These are phyloP conservation scores for Agastache rugosa DNA, from an alignment of 257 asterid species.

Conservation along the genomic window DNA sequence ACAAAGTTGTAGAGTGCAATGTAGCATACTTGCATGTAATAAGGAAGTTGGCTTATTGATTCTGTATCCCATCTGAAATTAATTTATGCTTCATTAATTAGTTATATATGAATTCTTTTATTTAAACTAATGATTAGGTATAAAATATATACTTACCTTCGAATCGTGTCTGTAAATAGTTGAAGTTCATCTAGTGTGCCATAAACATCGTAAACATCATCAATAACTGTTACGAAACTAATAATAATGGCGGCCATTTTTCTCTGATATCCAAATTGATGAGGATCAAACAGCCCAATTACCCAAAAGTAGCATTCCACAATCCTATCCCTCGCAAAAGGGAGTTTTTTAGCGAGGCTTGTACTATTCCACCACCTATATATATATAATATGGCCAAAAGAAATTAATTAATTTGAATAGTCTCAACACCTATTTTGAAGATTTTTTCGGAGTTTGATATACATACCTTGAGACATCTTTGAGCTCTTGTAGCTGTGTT, in stretches of 20 bases:
- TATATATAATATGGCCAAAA: too few relatives aligned
- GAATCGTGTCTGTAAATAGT: constrained; percentile 43
- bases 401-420: too few relatives aligned
- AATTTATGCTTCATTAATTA: too few relatives aligned
- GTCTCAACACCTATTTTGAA: too few relatives aligned
- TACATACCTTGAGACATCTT: neutral
- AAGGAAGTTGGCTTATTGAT: constrained; percentile 37
- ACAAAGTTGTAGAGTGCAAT: constrained; percentile 43
- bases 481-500: neutral
- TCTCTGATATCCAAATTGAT: constrained; percentile 19
- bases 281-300: constrained; percentile 38
- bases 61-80: constrained; percentile 43
- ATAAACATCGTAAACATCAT: constrained; percentile 48
- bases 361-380: constrained; percentile 57
- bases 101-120: too few relatives aligned
- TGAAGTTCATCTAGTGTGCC: constrained; percentile 52
- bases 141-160: constrained; percentile 42
- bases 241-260: constrained; percentile 27
- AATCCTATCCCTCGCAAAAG: constrained; percentile 61
- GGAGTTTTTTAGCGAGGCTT: constrained; percentile 46
- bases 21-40: constrained; percentile 49
- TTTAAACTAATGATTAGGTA: too few relatives aligned
- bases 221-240: constrained; percentile 38
- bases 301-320: constrained; percentile 55
- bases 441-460: too few relatives aligned